Conservation (phyloP, 2,329 filamentous ascomycete species). For the Cytospora schulzeri region DNA sequence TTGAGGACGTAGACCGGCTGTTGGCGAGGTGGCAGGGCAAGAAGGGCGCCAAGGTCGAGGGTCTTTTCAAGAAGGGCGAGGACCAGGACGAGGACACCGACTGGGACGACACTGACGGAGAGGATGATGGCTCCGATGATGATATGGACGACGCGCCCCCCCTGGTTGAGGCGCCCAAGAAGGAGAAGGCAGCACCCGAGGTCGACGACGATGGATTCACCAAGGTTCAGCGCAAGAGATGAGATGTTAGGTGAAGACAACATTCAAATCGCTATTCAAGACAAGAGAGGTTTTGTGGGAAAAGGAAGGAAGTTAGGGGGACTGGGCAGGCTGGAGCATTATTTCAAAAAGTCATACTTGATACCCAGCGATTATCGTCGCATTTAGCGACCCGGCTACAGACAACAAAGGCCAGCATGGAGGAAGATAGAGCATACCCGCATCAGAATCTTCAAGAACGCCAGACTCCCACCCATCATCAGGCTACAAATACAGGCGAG, state of each 20-base stretch:
- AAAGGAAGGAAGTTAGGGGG: not conserved
- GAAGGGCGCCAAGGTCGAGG: conserved; percentile 60
- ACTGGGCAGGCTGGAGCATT: not conserved
- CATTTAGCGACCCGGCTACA: conserved; percentile 6
- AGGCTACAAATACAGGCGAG: not conserved
- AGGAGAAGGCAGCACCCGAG: conserved; percentile 68
- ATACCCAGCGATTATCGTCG: conserved; percentile 17
- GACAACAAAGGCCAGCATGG: conserved; percentile 1
- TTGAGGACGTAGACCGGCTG: conserved; percentile 65
- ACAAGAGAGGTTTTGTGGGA: not conserved
- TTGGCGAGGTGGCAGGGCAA: conserved; percentile 63
- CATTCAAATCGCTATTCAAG: no score
- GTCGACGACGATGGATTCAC: conserved; percentile 83
- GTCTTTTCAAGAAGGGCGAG: conserved; percentile 57
- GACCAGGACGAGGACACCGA: conserved; percentile 61
- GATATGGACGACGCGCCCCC: conserved; percentile 70
- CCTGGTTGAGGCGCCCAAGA: conserved; percentile 53
- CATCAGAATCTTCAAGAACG: conserved; percentile 14
- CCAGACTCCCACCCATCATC: conserved; percentile 8
- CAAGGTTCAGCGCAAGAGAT: conserved; percentile 71
- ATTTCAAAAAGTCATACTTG: conserved; percentile 12
- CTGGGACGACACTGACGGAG: conserved; percentile 56
- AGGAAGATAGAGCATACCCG: conserved; percentile 6
- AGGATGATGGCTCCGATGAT: conserved; percentile 60
- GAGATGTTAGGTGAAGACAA: conserved; percentile 39